Evolutionary conservation across 495 filamentous ascomycete species (phyloP).

Genomic region (Aspergillus campestris): DNA sequence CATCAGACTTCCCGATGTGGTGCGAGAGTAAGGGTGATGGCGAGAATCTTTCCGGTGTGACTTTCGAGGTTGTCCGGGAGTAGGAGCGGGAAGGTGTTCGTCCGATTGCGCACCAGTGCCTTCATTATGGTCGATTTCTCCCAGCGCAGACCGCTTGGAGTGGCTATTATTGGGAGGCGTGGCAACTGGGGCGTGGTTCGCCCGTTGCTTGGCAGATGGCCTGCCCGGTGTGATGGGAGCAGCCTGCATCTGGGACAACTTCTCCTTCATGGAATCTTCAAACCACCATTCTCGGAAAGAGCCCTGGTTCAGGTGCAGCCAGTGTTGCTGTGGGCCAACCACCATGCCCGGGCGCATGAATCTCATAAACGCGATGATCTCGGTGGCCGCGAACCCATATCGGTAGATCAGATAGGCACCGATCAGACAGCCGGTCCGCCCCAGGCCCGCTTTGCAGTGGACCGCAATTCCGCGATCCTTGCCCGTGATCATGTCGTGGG

Average conservation of each 20-base stretch:
- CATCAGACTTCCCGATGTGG: slow-evolving; percentile 31
- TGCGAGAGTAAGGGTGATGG: slow-evolving; percentile 46
- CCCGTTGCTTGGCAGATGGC: slow-evolving; percentile 42
- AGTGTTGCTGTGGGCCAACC: slow-evolving; percentile 98
- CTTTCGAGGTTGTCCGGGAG: slow-evolving; percentile 92
- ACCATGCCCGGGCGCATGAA: slow-evolving; percentile 99
- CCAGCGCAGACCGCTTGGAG: slow-evolving; percentile 71
- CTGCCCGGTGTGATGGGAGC: slow-evolving; percentile 73
- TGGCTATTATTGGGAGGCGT: slow-evolving; percentile 76
- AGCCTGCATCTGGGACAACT: slow-evolving; percentile 43
- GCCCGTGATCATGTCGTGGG: slow-evolving; percentile 85
- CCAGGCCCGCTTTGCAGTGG: slow-evolving; percentile 95
- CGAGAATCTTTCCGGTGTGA: slow-evolving; percentile 55
- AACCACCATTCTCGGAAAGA: slow-evolving; percentile 98
- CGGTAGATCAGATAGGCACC: slow-evolving; percentile 96
- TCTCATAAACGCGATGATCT: slow-evolving; percentile 97
- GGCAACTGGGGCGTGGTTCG: slow-evolving; percentile 54
- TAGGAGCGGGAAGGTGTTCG: slow-evolving; percentile 87
- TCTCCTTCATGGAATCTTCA: slow-evolving; percentile 73
- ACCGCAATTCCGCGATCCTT: slow-evolving; percentile 87
- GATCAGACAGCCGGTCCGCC: slow-evolving; percentile 93
- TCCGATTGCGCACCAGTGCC: slow-evolving; percentile 49
- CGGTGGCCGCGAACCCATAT: slow-evolving; percentile 96
- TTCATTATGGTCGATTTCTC: slow-evolving; percentile 81
- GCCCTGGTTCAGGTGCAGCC: slow-evolving; percentile 95